A percentile compares a stretch with the other conserved stretches of the same genome.
Evolutionary conservation across 2,329 filamentous ascomycete species (phyloP).

Genomic region (Fusarium chlamydosporum): DNA sequence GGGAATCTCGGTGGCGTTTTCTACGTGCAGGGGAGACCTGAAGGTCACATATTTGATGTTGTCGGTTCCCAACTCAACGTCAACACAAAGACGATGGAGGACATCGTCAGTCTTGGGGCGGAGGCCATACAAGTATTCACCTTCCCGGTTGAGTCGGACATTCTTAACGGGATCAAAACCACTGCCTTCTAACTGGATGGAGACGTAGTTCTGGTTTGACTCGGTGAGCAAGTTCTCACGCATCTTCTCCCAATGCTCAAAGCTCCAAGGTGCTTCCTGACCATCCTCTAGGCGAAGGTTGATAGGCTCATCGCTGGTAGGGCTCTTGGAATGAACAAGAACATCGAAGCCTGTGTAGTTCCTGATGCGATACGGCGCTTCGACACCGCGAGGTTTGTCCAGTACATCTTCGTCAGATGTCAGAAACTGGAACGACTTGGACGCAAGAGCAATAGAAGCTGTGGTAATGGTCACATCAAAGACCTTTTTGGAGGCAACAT

Average conservation of each 20-base stretch:
- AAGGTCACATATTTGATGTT: conserved; percentile 99
- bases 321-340: conserved; percentile 82
- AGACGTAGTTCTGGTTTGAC: conserved; percentile 81
- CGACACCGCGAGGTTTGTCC: conserved; percentile 90
- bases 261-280: conserved; percentile 93
- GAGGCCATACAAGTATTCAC: conserved; percentile 89
- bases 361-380: conserved; percentile 92
- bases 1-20: conserved; percentile 97
- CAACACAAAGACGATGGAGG: conserved; percentile 90
- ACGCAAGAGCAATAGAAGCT: conserved; percentile 91
- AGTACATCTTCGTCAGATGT: conserved; percentile 88
- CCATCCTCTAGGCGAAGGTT: conserved; percentile 87
- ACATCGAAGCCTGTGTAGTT: conserved; percentile 97
- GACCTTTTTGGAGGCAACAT: conserved; percentile 88
- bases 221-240: conserved; percentile 92
- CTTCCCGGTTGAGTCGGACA: conserved; percentile 93
- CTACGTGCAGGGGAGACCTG: conserved; percentile 89
- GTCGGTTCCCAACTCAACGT: conserved; percentile 90
- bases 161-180: conserved; percentile 92
- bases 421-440: conserved; percentile 93
- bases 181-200: conserved; percentile 88
- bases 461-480: conserved; percentile 95
- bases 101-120: conserved; percentile 88
- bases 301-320: conserved; percentile 75
- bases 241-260: conserved; percentile 97